phyloP scores from a whole-genome alignment of 352 stramenopile genomes.

The Globisporangium spiculum region DNA sequence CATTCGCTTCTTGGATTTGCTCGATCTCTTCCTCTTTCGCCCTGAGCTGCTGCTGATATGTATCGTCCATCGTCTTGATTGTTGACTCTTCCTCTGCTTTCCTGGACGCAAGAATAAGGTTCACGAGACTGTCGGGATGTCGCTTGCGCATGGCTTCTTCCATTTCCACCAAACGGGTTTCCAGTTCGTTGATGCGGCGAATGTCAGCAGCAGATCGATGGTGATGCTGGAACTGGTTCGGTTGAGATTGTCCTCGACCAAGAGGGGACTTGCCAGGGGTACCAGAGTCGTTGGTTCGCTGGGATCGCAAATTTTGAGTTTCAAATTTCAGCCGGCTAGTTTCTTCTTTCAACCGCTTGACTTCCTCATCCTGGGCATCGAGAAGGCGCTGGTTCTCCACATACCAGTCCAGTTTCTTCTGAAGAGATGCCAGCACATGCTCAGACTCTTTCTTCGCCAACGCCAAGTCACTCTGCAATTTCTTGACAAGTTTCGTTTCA shows the following conservation, averaged over 20 bases:
- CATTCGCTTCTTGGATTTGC: conserved; percentile 38
- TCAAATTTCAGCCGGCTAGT: conserved; percentile 11
- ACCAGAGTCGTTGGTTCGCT: background rate
- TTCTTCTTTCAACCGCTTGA: conserved; percentile 37
- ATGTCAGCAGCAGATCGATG: conserved; percentile 52
- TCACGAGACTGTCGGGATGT: conserved; percentile 77
- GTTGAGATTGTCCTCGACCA: background rate
- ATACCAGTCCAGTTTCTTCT: conserved; percentile 87
- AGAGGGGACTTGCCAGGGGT: background rate
- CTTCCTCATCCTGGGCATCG: conserved; percentile 69
- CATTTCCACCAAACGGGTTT: conserved; percentile 59
- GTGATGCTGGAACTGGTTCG: conserved; percentile 5
- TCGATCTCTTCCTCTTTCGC: conserved; percentile 50
- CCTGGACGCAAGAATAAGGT: conserved; percentile 68
- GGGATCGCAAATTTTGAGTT: conserved; percentile 8
- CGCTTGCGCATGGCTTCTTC: conserved; percentile 72
- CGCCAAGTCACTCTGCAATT: conserved; percentile 43
- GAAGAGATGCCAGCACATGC: conserved; percentile 42
- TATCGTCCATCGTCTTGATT: conserved; percentile 29
- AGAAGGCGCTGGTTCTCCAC: conserved; percentile 78
- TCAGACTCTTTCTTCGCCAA: conserved; percentile 47
- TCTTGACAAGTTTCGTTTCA: conserved; percentile 44
- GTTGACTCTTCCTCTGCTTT: conserved; percentile 66
- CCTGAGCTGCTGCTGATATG: conserved; percentile 39
- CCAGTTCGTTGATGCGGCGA: conserved; percentile 74